Base-by-base conservation (phyloP, 1,139 yeast species). In the Sugiyamaella pinicola region DNA sequence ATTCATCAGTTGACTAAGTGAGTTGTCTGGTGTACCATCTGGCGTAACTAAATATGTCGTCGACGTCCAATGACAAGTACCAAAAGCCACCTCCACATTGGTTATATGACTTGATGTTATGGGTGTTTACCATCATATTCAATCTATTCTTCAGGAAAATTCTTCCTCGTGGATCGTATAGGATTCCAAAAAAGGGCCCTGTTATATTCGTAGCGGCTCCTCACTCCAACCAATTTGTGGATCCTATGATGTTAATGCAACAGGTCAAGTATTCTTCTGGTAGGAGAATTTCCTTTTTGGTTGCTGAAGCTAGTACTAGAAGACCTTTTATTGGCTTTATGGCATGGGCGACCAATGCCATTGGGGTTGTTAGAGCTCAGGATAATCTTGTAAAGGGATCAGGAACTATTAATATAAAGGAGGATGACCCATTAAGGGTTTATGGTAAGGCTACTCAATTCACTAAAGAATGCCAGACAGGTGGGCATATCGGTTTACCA, bases 131-230 rank as follows among this genome's bases (percentile, higher is more conserved):
- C 28, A 65, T 71, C 29, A 74, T 79, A 8, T 77, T 81, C 59
- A 75, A 76, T 58, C 73, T 80, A 56, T 93, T 93, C 74, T 93
- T 93, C 71, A 75, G 98, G 58, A 96, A 91, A 66, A 87, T 91
- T 59, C 77, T 91, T 56, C 85, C 96, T 3, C 78, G 99, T 57
- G 97, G 97, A 2, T 95, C 96, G 0, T 91, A 84, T 73, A 77
- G 91, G 53, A 80, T 93, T 53, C 98, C 99, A 2, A 76, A 80
- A 39, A 68, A 77, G 9, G 97, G 96, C 0, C 95, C 98, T 0
- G 83, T 90, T 19, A 90, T 93, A 54, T 88, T 93, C 66, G 98
- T 93, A 42, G 98, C 95, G 1, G 99, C 97, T 7, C 98, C 98
- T 7, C 99, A 91, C 73, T 96, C 96, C 33, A 93, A 91, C 70